Evolutionary conservation across 805 yeast genomes (phyloP), one percentile per base, ranked within the genome.

Genomic region (Schizosaccharomyces octosporus): DNA sequence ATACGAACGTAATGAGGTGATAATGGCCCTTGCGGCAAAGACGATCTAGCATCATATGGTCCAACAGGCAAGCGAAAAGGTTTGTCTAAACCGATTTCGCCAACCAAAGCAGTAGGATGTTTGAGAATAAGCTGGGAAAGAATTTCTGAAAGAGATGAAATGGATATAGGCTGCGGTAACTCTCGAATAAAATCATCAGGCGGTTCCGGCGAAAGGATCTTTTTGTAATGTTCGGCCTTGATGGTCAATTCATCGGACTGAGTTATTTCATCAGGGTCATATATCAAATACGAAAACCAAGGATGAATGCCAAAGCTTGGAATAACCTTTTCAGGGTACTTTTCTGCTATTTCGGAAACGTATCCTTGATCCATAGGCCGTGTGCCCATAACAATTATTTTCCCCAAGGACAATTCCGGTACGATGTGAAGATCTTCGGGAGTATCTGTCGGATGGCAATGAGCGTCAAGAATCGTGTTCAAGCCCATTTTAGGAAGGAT

Each of bases 31-130:
- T 31, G 32, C n/a, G 48, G 55, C 32, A 29, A 17, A n/a, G 32
- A 58, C 17, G 39, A 57, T 17, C 54, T 61, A 1, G 57, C 21
- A 41, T 59, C 43, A 31, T 63, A 65, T 21, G 60, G 67, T 63
- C 62, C 58, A 24, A 43, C 62, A 5, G 94, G 95, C 3, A 89
- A 69, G 45, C 85, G 71, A 67, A 86, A 85, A 39, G 80, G 67
- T 69, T 83, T 85, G 69, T 90, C 98, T 1, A 93, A 72, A 0
- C 98, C 98, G n/a, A 87, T 77, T 66, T 90, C 98, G 0, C 98
- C 98, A 9, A 90, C 74, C 13, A 85, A 78, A 1, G 75, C 71
- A n/a, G 63, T 13, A 0, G 73, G 71, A 61, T 67, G 66, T 15
- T 64, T 61, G 0, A 59, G 21, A 5, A 81, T 63, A 45, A 72